phyloP scores from a whole-genome alignment of 106 monocot species.

The Phalaenopsis aphrodite region DNA sequence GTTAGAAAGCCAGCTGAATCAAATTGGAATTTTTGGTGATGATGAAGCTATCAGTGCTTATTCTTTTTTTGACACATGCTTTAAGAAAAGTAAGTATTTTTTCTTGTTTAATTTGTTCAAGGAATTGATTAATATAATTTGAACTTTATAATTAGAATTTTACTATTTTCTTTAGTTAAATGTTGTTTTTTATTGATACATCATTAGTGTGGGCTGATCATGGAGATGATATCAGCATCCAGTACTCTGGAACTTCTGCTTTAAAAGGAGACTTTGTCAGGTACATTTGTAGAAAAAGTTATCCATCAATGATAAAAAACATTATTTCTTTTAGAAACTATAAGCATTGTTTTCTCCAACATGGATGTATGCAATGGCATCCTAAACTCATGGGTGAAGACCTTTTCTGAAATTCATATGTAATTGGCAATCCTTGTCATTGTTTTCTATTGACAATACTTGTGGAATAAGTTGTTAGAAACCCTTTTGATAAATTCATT shows the following conservation, averaged over 20 bases:
- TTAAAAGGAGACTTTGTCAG: slow-evolving; percentile 98
- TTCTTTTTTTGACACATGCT: slow-evolving; percentile 69
- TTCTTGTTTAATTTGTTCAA: background rate
- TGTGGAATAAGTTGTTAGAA: background rate
- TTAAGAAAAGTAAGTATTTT: slow-evolving; percentile 69
- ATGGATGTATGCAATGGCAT: background rate
- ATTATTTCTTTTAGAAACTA: background rate
- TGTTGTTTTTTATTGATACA: background rate
- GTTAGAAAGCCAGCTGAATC: slow-evolving; percentile 71
- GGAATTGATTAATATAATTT: background rate
- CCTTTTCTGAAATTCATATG: background rate
- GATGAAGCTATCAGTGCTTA: slow-evolving; percentile 44
- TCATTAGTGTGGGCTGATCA: slow-evolving; percentile 96
- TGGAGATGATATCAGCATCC: slow-evolving; percentile 98
- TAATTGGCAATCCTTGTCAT: background rate
- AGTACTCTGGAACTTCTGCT: slow-evolving; percentile 96
- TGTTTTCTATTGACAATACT: background rate
- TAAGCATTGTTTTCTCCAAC: background rate
- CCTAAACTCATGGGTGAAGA: background rate
- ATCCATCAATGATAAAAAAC: background rate
- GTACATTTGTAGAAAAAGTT: slow-evolving; percentile 27
- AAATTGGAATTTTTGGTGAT: slow-evolving; percentile 43
- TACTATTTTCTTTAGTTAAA: background rate
- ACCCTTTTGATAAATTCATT: background rate
- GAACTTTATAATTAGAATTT: background rate